These are phyloP conservation scores for Alternaria postmessia DNA, from an alignment of 2,329 filamentous ascomycete species.

Conservation along the genomic window DNA sequence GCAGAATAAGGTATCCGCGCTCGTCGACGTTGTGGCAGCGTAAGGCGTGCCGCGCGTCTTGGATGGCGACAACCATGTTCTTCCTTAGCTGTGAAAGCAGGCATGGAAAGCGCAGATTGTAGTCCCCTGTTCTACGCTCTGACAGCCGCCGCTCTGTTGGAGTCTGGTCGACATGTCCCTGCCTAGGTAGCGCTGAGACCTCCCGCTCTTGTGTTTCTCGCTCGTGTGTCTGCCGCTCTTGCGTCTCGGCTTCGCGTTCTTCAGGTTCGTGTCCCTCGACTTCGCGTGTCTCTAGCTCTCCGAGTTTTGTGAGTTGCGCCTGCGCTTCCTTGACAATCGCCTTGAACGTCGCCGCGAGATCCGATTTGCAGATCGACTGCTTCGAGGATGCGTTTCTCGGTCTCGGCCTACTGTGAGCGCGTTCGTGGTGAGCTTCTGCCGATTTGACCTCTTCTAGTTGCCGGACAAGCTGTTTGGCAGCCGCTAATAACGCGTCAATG, in stretches of 20 bases:
- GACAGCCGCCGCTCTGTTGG: background rate
- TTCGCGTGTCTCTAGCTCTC: background rate
- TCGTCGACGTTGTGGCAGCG: background rate
- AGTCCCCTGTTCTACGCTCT: constrained; percentile 18
- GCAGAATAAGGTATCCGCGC: constrained; percentile 10
- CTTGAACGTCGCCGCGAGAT: background rate
- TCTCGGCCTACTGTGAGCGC: background rate
- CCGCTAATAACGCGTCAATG: background rate
- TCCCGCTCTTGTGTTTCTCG: background rate
- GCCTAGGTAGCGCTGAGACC: background rate
- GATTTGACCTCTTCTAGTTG: constrained; percentile 1
- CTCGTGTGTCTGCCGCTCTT: no score
- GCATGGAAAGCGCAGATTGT: constrained; percentile 1
- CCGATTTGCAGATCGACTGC: background rate
- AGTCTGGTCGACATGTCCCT: background rate
- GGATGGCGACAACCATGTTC: constrained; percentile 11
- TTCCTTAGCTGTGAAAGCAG: constrained; percentile 5
- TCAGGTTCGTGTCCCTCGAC: no score
- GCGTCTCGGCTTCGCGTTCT: no score
- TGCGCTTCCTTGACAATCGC: background rate
- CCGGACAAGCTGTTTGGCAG: background rate
- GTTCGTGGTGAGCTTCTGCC: constrained; percentile 1
- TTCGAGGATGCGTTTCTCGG: background rate
- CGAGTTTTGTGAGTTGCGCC: background rate
- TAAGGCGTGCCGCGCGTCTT: background rate